Evolutionary conservation across 148 eudicot genomes (phyloP).

Genomic region (Selenicereus undatus): DNA sequence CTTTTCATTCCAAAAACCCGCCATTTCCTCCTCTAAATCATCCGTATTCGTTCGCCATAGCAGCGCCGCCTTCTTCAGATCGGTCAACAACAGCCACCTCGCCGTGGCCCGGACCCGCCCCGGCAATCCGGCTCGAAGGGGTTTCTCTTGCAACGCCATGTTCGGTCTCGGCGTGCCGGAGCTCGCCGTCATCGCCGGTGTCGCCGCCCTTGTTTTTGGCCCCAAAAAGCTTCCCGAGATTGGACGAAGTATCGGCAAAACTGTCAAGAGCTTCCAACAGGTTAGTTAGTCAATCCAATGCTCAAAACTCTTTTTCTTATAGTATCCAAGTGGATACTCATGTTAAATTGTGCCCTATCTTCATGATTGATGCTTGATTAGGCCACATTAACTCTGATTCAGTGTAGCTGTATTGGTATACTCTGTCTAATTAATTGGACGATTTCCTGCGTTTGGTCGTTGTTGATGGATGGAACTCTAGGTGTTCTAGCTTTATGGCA

Average conservation of each 20-base stretch:
- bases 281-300: conserved; percentile 25
- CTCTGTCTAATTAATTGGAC: background rate
- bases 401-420: too few relatives aligned
- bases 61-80: conserved; percentile 21
- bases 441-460: background rate
- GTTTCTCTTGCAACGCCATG: conserved; percentile 55
- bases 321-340: background rate
- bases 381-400: background rate
- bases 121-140: conserved; percentile 19
- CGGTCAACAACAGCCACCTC: conserved; percentile 19
- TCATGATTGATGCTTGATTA: background rate
- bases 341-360: background rate
- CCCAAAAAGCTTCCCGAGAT: conserved; percentile 87
- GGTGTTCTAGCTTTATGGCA: background rate
- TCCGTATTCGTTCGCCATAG: conserved; percentile 21
- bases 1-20: conserved; percentile 14
- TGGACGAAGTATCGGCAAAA: conserved; percentile 81
- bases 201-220: conserved; percentile 79
- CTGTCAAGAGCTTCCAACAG: conserved; percentile 93
- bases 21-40: conserved; percentile 37
- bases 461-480: background rate
- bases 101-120: conserved; percentile 27
- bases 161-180: conserved; percentile 95
- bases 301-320: background rate
- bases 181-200: conserved; percentile 88